phyloP scores from a whole-genome alignment of 2,329 filamentous ascomycete genomes.

The Ophiosphaerella narmari region DNA sequence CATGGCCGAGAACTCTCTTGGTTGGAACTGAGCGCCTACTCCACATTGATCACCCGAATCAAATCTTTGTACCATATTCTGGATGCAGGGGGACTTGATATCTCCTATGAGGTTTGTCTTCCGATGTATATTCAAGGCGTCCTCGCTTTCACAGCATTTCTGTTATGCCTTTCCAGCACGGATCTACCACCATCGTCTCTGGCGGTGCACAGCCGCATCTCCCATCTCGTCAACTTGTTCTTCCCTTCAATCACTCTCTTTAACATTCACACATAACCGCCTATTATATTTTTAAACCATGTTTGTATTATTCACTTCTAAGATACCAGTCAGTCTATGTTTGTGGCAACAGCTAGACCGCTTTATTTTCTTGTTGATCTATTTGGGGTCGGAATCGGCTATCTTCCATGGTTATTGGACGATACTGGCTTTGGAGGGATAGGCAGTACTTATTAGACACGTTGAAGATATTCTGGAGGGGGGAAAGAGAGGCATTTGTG shows the following conservation, averaged over 20 bases:
- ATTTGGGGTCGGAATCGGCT: slow-evolving; percentile 10
- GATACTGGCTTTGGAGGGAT: slow-evolving; percentile 22
- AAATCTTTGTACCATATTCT: slow-evolving; percentile 39
- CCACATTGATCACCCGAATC: slow-evolving; percentile 11
- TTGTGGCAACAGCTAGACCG: slow-evolving; percentile 36
- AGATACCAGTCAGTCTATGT: slow-evolving; percentile 50
- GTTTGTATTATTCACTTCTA: slow-evolving; percentile 44
- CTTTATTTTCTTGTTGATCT: slow-evolving; percentile 37
- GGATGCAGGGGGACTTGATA: slow-evolving; percentile 11
- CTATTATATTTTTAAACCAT: slow-evolving; percentile 36
- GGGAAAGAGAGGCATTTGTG: slow-evolving; percentile 26
- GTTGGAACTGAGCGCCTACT: slow-evolving; percentile 74
- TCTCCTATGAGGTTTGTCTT: slow-evolving; percentile 7
- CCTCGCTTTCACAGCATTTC: slow-evolving; percentile 7
- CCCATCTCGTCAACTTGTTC: slow-evolving; percentile 19
- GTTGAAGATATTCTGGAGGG: slow-evolving; percentile 3
- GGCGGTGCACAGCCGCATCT: slow-evolving; percentile 22
- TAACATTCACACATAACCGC: slow-evolving; percentile 35
- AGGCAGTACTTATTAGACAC: slow-evolving; percentile 28
- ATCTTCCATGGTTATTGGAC: slow-evolving; percentile 12
- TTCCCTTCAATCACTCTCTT: slow-evolving; percentile 44
- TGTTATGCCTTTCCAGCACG: slow-evolving; percentile 9
- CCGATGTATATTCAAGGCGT: slow-evolving; percentile 26
- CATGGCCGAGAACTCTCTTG: slow-evolving; percentile 90
- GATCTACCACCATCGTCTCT: slow-evolving; percentile 12